A percentile compares a stretch with the other conserved stretches of the same genome.
Conservation (phyloP, 108 stramenopile genomes). For the Mediolabrus comicus region DNA sequence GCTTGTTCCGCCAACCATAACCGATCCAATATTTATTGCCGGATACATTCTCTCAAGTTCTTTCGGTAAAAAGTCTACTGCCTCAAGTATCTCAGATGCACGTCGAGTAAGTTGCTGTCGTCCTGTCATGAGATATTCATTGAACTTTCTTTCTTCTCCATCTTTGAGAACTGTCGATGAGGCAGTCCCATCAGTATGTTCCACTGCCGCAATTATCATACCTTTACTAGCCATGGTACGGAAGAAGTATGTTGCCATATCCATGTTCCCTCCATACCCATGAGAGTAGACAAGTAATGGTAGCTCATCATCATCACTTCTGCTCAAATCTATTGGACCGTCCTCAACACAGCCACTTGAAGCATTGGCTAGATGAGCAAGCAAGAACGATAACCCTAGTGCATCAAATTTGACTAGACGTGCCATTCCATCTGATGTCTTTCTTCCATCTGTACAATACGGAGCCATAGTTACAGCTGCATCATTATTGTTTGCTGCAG, state of each 20-base stretch:
- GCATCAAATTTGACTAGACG: constrained; percentile 11
- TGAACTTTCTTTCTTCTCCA: constrained; percentile 1
- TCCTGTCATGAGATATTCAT: constrained; percentile 17
- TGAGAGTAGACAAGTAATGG: constrained; percentile 27
- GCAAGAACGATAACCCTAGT: constrained; percentile 11
- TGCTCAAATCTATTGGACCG: not conserved
- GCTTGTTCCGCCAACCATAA: constrained; percentile 24
- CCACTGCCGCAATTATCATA: constrained; percentile 21
- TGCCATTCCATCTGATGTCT: constrained; percentile 17
- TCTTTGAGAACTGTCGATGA: constrained; percentile 11
- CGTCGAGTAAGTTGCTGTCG: constrained; percentile 19
- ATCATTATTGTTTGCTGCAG: not conserved
- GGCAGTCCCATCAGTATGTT: constrained; percentile 34
- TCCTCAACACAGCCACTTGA: constrained; percentile 12
- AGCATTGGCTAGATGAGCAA: constrained; percentile 16
- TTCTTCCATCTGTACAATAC: constrained; percentile 16
- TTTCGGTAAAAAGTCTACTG: not conserved
- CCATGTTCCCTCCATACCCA: constrained; percentile 28
- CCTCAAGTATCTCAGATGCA: constrained; percentile 26
- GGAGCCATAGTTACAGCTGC: constrained; percentile 3
- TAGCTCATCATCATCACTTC: not conserved
- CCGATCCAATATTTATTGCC: not conserved
- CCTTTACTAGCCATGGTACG: constrained; percentile 21
- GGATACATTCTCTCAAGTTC: not conserved
- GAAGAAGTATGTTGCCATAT: constrained; percentile 24